Percentiles rank a stretch among this genome's conserved stretches.
phyloP scores from a whole-genome alignment of 441 rosid genomes.

The Adansonia gregorii region DNA sequence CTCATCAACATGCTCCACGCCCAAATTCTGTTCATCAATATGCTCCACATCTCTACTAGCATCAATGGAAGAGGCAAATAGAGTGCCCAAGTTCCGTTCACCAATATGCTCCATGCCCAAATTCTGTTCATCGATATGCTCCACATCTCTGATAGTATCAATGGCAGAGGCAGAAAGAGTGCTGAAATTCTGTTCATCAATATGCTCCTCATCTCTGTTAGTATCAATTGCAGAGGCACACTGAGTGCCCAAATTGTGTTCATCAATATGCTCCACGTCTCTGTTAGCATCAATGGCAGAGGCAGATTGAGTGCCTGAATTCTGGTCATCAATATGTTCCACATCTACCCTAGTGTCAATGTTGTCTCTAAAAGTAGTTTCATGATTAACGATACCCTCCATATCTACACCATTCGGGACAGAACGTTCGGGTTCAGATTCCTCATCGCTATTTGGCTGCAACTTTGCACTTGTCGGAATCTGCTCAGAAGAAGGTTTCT shows the following conservation, averaged over 20 bases:
- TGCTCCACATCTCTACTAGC: constrained; percentile 32
- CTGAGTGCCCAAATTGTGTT: constrained; percentile 28
- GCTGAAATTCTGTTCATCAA: constrained; percentile 34
- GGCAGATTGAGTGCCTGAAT: constrained; percentile 29
- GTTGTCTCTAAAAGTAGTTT: constrained; percentile 28
- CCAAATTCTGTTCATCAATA: constrained; percentile 34
- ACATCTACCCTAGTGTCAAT: constrained; percentile 26
- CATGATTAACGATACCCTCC: constrained; percentile 32
- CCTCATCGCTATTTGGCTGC: constrained; percentile 43
- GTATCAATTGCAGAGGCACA: constrained; percentile 38
- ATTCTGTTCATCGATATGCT: constrained; percentile 35
- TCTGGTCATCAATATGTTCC: constrained; percentile 37
- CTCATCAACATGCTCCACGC: no score
- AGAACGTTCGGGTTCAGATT: constrained; percentile 43
- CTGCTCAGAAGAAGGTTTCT: constrained; percentile 53
- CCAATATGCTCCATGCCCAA: constrained; percentile 36
- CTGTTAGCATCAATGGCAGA: constrained; percentile 36
- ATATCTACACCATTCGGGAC: constrained; percentile 28
- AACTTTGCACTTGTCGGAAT: constrained; percentile 42
- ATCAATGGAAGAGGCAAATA: constrained; percentile 39
- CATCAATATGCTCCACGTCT: constrained; percentile 38
- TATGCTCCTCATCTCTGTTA: constrained; percentile 33
- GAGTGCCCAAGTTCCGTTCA: constrained; percentile 31
- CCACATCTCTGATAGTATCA: constrained; percentile 29
- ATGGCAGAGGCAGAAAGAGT: constrained; percentile 39